Base-by-base conservation (phyloP, 2,329 filamentous ascomycete species). In the Pyrenochaeta sp. region DNA sequence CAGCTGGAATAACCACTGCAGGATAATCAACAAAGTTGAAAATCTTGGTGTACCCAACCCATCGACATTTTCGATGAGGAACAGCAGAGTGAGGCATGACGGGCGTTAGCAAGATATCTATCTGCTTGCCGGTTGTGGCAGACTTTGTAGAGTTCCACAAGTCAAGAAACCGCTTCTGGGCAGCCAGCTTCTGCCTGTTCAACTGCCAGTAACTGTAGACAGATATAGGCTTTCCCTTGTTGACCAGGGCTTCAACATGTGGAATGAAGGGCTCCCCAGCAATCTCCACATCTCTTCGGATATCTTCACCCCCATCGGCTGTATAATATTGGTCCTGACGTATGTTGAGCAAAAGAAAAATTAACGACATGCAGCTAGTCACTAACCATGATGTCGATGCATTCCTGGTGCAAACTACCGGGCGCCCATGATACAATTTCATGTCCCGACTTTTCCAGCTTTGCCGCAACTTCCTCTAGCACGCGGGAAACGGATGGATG, bases 151-250 rank as follows among this genome's bases (percentile, higher is more conserved):
- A 60, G 30, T 79, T 78, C 84, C 83, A 87, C 44, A 83, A 80
- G 35, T 83, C 76, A 1, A 85, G 72, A 41, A 84, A 86, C 2
- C 68, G 72, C 44, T 83, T 77, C 50, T 84, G 81, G 3, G 76
- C 70, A 0, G 68, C 71, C 18, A 74, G 43, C 56, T 86, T 87
- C 18, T 75, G 73, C 47, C 73, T 81, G 66, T 86, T 87, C 6
- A 88, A 73, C 53, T 86, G 83, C 85, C 84, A 88, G 65, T 87
- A 88, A 4, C 84, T 74, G 44, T 82, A 86, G 0, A 86, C 82
- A 0, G 81, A 84, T 10, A 86, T 81, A 1, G 61, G 81, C 61
- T 8, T 74, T 53, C 60, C 65, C 19, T 29, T 60, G 37, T 81
- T 80, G 10, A 86, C 64, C 5, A 87, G 72, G 0, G 70, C 74